Conservation (phyloP, 495 filamentous ascomycete genomes). For the Patellaria atrata region DNA sequence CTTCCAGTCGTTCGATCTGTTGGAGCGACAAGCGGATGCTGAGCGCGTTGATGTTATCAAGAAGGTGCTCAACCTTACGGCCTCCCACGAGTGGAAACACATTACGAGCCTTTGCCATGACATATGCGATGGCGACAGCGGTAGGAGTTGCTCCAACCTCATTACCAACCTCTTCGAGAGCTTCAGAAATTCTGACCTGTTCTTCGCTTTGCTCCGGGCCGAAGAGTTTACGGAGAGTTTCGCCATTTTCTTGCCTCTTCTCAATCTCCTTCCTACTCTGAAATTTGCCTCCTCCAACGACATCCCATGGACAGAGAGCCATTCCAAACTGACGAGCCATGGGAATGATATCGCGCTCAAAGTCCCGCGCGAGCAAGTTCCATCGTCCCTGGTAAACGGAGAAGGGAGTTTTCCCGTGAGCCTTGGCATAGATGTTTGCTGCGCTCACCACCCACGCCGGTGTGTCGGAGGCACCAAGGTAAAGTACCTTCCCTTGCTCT, state of each 20-base stretch:
- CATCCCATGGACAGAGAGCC: constrained; percentile 28
- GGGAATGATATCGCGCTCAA: constrained; percentile 43
- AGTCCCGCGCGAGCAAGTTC: constrained; percentile 33
- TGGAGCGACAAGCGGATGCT: constrained; percentile 26
- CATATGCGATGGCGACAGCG: constrained; percentile 53
- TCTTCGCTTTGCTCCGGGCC: constrained; percentile 22
- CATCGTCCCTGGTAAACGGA: constrained; percentile 51
- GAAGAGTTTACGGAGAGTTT: constrained; percentile 15
- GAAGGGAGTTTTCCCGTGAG: constrained; percentile 43
- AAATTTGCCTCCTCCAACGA: constrained; percentile 26
- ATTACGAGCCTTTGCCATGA: constrained; percentile 55
- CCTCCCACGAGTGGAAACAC: constrained; percentile 65
- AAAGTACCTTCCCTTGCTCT: constrained; percentile 26
- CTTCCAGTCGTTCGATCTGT: constrained; percentile 48
- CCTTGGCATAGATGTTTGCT: constrained; percentile 22
- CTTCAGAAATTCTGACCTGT: constrained; percentile 39
- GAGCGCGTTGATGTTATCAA: constrained; percentile 36
- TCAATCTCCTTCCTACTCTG: constrained; percentile 18
- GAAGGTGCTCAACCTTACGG: constrained; percentile 50
- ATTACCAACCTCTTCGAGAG: constrained; percentile 44
- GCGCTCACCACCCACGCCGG: constrained; percentile 29
- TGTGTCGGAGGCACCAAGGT: constrained; percentile 28
- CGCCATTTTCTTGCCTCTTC: constrained; percentile 17
- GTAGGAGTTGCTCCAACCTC: constrained; percentile 20
- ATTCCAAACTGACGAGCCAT: constrained; percentile 26